Evolutionary conservation across 2,329 filamentous ascomycete species (phyloP), one percentile per base, ranked within the genome.

Genomic region (Ceratocystis diversiconidia): DNA sequence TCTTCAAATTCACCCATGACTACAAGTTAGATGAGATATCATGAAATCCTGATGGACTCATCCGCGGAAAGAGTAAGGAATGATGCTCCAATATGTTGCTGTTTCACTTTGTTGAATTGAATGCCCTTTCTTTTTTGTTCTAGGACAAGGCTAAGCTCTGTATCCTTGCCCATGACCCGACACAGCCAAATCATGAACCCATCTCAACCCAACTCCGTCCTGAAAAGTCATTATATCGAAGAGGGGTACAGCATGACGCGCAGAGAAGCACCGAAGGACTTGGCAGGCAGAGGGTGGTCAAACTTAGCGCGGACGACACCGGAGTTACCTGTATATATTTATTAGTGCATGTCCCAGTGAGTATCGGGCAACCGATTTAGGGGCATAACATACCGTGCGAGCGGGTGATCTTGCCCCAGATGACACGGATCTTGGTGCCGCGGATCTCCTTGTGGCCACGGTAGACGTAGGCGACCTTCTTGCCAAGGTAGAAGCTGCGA

Each of bases 401-500:
- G 76, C 91, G 84, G 77, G 90, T 95, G 78, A 97, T 88, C 85
- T 96, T 96, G 83, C 92, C 92, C 91, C 92, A 97, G 83, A 97
- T 96, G 74, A 97, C 88, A 76, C 92, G 87, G 82, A 97, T 95
- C 88, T 97, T 97, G 79, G 91, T 92, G 78, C 94, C 94, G 75
- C 92, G 89, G 76, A 96, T 85, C 84, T 96, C 90, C 81, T 87
- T 92, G 80, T 90, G 87, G 74, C 87, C 92, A 77, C 92, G 90
- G 86, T 97, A 99, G 80, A 99, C 91, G 80, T 91, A 99, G 78
- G 94, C 94, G 78, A 97, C 86, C 83, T 92, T 92, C 89, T 99
- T 99, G 82, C 94, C 94, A 72, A 90, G 83, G 84, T 99, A 99
- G 89, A 96, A 96, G 81, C 82, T 84, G 72, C 67, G 69, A 69